Base-by-base conservation (phyloP, 208 protist genomes). In the Leptomonas seymouri region DNA sequence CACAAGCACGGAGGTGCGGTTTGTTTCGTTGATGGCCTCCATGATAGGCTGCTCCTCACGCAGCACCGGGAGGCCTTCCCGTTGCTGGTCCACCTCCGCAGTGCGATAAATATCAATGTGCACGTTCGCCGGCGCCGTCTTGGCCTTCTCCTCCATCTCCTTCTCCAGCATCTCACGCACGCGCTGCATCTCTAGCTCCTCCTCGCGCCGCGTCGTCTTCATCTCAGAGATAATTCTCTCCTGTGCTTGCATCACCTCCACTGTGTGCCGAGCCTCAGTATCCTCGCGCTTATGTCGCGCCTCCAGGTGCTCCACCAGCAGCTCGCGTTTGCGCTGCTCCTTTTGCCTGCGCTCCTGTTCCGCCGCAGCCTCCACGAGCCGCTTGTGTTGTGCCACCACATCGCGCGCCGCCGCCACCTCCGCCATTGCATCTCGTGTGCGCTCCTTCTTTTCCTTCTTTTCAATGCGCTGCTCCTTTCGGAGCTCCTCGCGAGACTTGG, bases 1-100 rank as follows among this genome's bases (percentile, higher is more conserved):
- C 16, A 99, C 85, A 5, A 99, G 77, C 61, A 97, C 90, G 56
- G 89, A 94, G 9, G 89, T 87, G 41, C 90, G 74, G 30, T 76
- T 77, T 16, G 85, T 65, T 27, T 70, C 80, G 56, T 89, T 90
- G 50, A 98, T 96, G 20, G 91, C 89, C 71, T 97, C 91, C 67
- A 97, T 81, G 71, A 97, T 97, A 25, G 81, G 69, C 67, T 97
- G 93, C 77, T 97, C 91, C 67, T 96, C 89, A 20, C 89, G 79
- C 3, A 97, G 78, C 30, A 96, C 90, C 12, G 93, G 93, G 27
- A 97, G 79, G 16, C 85, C 82, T 27, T 74, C 84, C 18, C 93
- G 80, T 46, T 85, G 78, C 41, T 78, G 59, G 21, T 82, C 67
- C 27, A 97, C 86, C 36, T 84, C 83, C 5, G 49, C 71, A 0